phyloP scores from a whole-genome alignment of 306 rosid species.

The cucumber (Cucumis sativus) region Cucumber_9930_V3 NC_026659.2:21623001-21623500 shows the following conservation, averaged over 20 bases:
- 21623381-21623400: neutral
- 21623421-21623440: neutral
- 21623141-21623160: neutral
- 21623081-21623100: neutral
- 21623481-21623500: slow-evolving; percentile 5
- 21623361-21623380: neutral
- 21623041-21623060: neutral
- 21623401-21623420: neutral
- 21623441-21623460: slow-evolving; percentile 14
- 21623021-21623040: neutral
- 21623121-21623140: neutral
- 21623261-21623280: neutral
- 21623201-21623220: neutral
- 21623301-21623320: neutral
- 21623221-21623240: neutral
- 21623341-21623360: neutral
- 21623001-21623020: neutral
- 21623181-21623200: neutral
- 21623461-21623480: slow-evolving; percentile 9
- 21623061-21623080: neutral
- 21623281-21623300: neutral
- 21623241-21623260: neutral
- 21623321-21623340: neutral
- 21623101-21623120: neutral
- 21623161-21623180: neutral